Evolutionary conservation across 1,284 basidiomycete species (phyloP).

Genomic region (Peniophora sp.): DNA sequence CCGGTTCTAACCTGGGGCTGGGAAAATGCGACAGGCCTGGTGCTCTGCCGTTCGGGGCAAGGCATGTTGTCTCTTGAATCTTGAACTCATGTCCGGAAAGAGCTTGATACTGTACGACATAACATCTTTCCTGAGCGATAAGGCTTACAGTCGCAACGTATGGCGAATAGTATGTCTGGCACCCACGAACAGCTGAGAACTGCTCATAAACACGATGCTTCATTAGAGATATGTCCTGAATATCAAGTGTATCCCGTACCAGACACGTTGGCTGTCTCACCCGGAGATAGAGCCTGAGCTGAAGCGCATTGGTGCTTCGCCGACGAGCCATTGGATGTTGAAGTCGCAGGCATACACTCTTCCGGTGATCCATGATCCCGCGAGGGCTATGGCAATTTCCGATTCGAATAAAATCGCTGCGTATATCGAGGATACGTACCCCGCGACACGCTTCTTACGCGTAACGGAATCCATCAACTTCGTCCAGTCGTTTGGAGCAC

Average conservation of each 20-base stretch:
- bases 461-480: background rate
- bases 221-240: background rate
- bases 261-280: background rate
- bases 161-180: constrained; percentile 17
- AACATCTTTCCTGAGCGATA: constrained; percentile 8
- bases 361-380: background rate
- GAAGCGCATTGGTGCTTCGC: background rate
- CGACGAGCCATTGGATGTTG: background rate
- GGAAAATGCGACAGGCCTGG: too few relatives aligned
- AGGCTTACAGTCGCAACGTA: constrained; percentile 16
- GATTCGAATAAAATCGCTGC: background rate
- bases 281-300: constrained; percentile 1
- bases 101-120: constrained; percentile 18
- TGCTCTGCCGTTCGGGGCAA: too few relatives aligned
- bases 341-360: background rate
- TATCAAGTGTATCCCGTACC: background rate
- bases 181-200: background rate
- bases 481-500: background rate
- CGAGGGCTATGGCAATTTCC: background rate
- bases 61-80: too few relatives aligned
- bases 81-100: too few relatives aligned
- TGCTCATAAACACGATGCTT: background rate
- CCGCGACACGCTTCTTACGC: background rate
- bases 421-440: background rate
- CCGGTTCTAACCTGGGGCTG: too few relatives aligned